phyloP scores from a whole-genome alignment of 129 eudicot species.

The Saussurea involucrata region DNA sequence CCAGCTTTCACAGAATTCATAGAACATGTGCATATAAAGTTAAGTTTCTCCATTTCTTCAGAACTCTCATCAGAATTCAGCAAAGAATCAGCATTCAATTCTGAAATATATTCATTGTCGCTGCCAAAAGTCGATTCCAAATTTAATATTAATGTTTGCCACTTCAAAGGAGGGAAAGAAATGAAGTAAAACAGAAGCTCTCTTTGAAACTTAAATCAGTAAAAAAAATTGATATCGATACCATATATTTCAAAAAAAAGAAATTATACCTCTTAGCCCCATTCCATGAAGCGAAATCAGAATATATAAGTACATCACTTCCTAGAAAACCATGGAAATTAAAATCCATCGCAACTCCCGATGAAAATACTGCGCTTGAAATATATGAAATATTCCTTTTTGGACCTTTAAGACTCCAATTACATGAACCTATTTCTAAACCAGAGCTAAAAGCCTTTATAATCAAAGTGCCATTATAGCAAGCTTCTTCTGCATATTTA shows the following conservation, averaged over 20 bases:
- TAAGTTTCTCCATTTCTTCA: conserved; percentile 72
- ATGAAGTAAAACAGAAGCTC: not conserved
- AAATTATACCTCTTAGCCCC: conserved; percentile 28
- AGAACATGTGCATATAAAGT: conserved; percentile 60
- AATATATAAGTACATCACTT: conserved; percentile 60
- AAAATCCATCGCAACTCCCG: conserved; percentile 58
- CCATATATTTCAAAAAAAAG: not conserved
- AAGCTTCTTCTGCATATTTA: conserved; percentile 74
- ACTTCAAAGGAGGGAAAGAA: not conserved
- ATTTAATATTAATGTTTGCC: conserved; percentile 1
- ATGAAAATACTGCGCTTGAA: conserved; percentile 47
- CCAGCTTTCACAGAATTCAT: conserved; percentile 62
- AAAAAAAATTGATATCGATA: not conserved
- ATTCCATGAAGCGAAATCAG: conserved; percentile 48
- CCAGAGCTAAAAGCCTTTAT: conserved; percentile 85
- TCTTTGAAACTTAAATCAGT: not conserved
- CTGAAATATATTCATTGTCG: conserved; percentile 19
- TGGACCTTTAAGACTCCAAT: conserved; percentile 73
- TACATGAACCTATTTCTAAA: conserved; percentile 78
- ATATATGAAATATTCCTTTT: conserved; percentile 45
- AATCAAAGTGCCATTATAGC: conserved; percentile 69
- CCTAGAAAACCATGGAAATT: conserved; percentile 55
- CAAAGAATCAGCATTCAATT: conserved; percentile 24
- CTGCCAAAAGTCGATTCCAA: conserved; percentile 30
- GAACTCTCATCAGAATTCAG: conserved; percentile 41